Percentiles rank a stretch among this genome's conserved stretches.
phyloP scores from a whole-genome alignment of 2,329 filamentous ascomycete species.

The Chrysoporthe puriensis region DNA sequence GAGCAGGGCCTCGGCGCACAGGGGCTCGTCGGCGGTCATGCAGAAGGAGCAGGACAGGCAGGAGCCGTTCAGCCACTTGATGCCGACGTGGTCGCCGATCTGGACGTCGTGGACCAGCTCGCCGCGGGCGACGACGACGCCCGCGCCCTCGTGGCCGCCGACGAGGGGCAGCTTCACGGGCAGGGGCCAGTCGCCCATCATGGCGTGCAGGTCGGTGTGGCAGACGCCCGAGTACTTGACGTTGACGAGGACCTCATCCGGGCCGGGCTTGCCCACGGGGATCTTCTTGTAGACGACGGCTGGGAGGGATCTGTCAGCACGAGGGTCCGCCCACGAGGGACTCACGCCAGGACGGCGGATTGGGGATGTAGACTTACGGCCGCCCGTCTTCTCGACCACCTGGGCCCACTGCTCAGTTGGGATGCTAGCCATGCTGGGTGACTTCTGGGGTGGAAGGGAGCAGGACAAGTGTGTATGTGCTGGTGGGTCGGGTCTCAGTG shows the following conservation, averaged over 20 bases:
- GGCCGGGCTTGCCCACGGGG: conserved; percentile 76
- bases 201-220: conserved; percentile 77
- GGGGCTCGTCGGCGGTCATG: conserved; percentile 66
- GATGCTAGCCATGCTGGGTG: conserved; percentile 52
- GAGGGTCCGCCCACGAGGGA: not conserved
- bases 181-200: conserved; percentile 89
- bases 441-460: conserved; percentile 9
- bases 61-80: conserved; percentile 74
- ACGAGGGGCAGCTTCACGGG: conserved; percentile 81
- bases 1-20: conserved; percentile 65
- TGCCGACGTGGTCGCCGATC: conserved; percentile 71
- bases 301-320: conserved; percentile 35
- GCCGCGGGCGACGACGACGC: conserved; percentile 85
- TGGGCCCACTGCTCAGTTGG: conserved; percentile 90
- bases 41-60: conserved; percentile 72
- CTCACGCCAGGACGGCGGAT: not conserved
- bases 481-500: not conserved
- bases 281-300: conserved; percentile 78
- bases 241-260: conserved; percentile 89
- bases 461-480: not conserved
- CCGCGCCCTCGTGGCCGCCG: conserved; percentile 80
- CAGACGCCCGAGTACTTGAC: conserved; percentile 81
- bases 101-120: conserved; percentile 58
- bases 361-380: conserved; percentile 53
- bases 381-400: conserved; percentile 81